phyloP scores from a whole-genome alignment of 306 rosid genomes.

The Cucurbita moschata region DNA sequence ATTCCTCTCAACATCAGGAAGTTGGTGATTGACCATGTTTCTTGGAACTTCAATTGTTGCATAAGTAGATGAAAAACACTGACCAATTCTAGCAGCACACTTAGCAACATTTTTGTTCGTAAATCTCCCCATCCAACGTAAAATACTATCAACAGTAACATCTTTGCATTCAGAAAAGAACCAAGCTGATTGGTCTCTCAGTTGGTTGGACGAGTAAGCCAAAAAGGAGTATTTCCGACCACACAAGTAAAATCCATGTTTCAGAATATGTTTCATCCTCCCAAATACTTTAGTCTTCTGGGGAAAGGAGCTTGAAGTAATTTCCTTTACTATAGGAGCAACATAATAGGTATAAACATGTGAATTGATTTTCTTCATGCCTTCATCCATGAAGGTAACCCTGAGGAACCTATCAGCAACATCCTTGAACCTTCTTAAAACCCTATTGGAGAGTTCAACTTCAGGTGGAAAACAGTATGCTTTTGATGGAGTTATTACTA shows the following conservation, averaged over 20 bases:
- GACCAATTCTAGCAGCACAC: constrained; percentile 92
- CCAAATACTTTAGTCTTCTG: constrained; percentile 46
- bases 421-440: constrained; percentile 51
- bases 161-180: constrained; percentile 44
- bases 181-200: constrained; percentile 85
- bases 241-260: constrained; percentile 50
- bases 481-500: constrained; percentile 73
- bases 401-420: constrained; percentile 63
- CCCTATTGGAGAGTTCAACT: constrained; percentile 72
- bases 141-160: constrained; percentile 12
- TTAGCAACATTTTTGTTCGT: constrained; percentile 40
- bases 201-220: constrained; percentile 80
- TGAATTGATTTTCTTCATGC: constrained; percentile 53
- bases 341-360: constrained; percentile 42
- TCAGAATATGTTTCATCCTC: constrained; percentile 43
- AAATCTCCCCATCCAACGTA: constrained; percentile 66
- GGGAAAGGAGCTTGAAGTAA: constrained; percentile 34
- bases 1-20: constrained; percentile 49
- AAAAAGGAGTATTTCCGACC: constrained; percentile 55
- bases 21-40: constrained; percentile 21
- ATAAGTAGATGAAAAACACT: constrained; percentile 79
- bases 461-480: constrained; percentile 76
- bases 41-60: constrained; percentile 62
- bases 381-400: constrained; percentile 89
- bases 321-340: constrained; percentile 62